Conservation (phyloP, 805 yeast genomes). For the Teunomyces tritomae region DNA sequence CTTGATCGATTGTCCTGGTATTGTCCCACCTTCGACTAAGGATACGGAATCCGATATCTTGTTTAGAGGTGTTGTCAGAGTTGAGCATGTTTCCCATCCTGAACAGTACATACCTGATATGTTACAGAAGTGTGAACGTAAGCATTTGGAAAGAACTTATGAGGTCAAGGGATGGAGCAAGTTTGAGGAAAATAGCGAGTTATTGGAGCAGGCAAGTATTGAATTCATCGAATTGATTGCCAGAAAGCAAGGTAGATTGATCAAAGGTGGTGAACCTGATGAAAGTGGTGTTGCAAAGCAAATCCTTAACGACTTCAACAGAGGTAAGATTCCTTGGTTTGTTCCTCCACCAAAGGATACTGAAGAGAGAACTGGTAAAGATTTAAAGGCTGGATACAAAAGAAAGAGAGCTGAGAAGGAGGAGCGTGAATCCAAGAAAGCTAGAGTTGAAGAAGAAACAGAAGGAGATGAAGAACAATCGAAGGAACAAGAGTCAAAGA, state of each 20-base stretch:
- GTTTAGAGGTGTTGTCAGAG: slow-evolving; percentile 96
- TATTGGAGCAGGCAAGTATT: slow-evolving; percentile 42
- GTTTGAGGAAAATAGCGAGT: slow-evolving; percentile 44
- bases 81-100: slow-evolving; percentile 94
- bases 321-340: slow-evolving; percentile 98
- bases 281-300: slow-evolving; percentile 89
- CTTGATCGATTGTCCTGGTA: slow-evolving; percentile 97
- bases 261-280: slow-evolving; percentile 98
- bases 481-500: slow-evolving; percentile 17
- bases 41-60: slow-evolving; percentile 90
- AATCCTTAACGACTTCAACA: slow-evolving; percentile 87
- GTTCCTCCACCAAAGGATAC: slow-evolving; percentile 82
- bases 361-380: slow-evolving; percentile 56
- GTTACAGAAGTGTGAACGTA: slow-evolving; percentile 77
- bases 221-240: slow-evolving; percentile 91
- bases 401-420: slow-evolving; percentile 53
- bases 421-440: slow-evolving; percentile 24
- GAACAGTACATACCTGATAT: slow-evolving; percentile 93
- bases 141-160: slow-evolving; percentile 92
- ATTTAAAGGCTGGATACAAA: slow-evolving; percentile 51
- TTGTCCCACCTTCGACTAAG: slow-evolving; percentile 90
- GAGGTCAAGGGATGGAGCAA: slow-evolving; percentile 85
- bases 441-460: slow-evolving; percentile 20
- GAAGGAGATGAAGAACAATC: slow-evolving; percentile 16
- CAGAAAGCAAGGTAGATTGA: slow-evolving; percentile 84